Conservation (phyloP, 2,329 filamentous ascomycete genomes). For the Fusarium paranaense region DNA sequence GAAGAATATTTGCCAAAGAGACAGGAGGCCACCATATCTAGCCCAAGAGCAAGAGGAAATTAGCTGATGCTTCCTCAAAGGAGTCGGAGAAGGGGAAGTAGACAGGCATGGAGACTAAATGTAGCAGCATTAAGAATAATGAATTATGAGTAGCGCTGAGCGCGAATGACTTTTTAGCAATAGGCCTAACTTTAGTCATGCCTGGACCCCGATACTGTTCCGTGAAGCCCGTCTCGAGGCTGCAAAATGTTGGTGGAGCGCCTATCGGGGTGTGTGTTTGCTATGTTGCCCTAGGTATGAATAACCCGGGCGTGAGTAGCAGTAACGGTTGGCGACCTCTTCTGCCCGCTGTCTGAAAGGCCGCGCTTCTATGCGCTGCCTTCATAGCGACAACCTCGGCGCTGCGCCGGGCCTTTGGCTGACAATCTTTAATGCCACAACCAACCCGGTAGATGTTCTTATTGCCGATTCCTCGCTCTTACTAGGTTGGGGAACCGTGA, state of each 20-base stretch:
- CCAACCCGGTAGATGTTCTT: neutral
- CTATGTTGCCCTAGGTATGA: neutral
- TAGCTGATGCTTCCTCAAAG: neutral
- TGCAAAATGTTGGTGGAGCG: neutral
- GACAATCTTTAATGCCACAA: neutral
- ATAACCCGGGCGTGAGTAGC: neutral
- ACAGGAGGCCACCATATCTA: neutral
- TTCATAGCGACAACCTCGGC: neutral
- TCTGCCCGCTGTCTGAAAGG: neutral
- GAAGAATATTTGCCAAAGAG: conserved; percentile 9
- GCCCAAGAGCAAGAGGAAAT: too few species aligned
- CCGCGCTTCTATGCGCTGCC: neutral
- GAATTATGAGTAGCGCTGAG: neutral
- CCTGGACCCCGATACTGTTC: neutral
- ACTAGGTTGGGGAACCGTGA: conserved; percentile 51
- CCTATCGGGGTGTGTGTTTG: neutral
- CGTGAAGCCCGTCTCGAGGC: neutral
- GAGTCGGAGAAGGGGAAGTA: neutral
- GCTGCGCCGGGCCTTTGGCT: neutral
- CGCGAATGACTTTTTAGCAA: neutral
- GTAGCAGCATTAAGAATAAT: neutral
- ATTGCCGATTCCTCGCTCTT: conserved; percentile 1
- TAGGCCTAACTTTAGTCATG: neutral
- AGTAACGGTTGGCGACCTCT: neutral
- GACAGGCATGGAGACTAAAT: neutral